Base-by-base conservation (phyloP, 306 rosid genomes). In the Quercus cerris region DNA sequence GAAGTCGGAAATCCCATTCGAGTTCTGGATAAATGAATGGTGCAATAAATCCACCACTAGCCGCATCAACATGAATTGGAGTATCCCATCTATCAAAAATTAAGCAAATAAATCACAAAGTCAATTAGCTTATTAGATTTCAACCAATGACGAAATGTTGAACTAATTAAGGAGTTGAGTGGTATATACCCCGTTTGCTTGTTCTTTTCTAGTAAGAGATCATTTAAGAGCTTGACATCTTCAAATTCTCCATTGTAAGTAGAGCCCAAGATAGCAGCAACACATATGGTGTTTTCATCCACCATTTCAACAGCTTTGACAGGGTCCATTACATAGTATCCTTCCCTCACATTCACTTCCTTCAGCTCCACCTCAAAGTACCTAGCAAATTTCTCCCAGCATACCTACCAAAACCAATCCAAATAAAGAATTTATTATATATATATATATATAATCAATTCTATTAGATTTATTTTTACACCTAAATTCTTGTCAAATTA, bases 1-100 rank as follows among this genome's bases (percentile, higher is more conserved):
- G 92, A 61, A 93, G 93, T 18, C 93, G 77, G 84, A 93, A 93
- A 70, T 93, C 97, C 97, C 97, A 93, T 73, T 91, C 97, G 0
- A 93, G 84, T 22, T 93, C 93, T 62, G 93, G 94, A 19, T 93
- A 91, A 46, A 91, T 77, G 73, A 93, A 93, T 2, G 97, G 97
- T 0, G 97, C 97, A 31, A 93, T 51, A 77, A 93, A 93, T 1
- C 97, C 97, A 51, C 97, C 97, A 77, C 94, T 93, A 0, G 97
- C 97, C 0, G 97, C 97, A 41, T 93, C 97, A 0, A 93, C 97
- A 27, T 93, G 97, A 81, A 93, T 93, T 1, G 94, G 89, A 0
- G 94, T 89, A 15, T 93, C 92, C 97, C 96, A 91, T 63, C 97
- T 91, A 9, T 56, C 2, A 4, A 63, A 46, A 35, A 30, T 4